Conservation (phyloP, 352 stramenopile species). For the Globisporangium nagaii region DNA sequence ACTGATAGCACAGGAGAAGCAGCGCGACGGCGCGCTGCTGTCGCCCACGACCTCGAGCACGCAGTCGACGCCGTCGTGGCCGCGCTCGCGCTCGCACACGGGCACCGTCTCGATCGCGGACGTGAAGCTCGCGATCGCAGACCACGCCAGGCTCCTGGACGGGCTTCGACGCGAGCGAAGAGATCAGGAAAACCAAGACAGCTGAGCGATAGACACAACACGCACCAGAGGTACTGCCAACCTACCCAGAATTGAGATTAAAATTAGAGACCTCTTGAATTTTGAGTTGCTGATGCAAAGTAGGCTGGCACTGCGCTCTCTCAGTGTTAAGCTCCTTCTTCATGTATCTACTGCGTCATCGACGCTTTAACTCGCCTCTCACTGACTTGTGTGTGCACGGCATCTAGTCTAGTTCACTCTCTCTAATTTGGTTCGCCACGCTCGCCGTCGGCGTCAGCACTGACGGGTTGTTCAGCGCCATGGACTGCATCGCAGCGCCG, state of each 20-base stretch:
- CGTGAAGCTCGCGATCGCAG: conserved; percentile 47
- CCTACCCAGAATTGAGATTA: too few relatives aligned
- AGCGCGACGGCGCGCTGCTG: neutral
- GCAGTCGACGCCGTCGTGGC: neutral
- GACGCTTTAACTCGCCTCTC: too few relatives aligned
- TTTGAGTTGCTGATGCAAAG: too few relatives aligned
- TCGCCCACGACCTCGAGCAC: neutral
- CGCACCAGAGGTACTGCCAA: too few relatives aligned
- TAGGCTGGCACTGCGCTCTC: too few relatives aligned
- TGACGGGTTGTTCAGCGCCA: neutral
- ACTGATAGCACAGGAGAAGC: neutral
- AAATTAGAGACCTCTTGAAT: too few relatives aligned
- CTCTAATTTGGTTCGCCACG: too few relatives aligned
- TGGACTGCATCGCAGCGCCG: conserved; percentile 14
- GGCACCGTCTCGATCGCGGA: conserved; percentile 19
- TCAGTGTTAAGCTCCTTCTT: too few relatives aligned
- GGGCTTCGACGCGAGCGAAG: conserved; percentile 36
- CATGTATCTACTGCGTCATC: too few relatives aligned
- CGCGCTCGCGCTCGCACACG: neutral
- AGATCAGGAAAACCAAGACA: conserved; percentile 22
- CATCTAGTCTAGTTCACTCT: too few relatives aligned
- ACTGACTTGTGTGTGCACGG: too few relatives aligned
- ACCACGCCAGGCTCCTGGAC: conserved; percentile 46
- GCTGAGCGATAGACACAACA: too few relatives aligned
- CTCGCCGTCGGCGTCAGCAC: neutral